Conservation (phyloP, 2,329 filamentous ascomycete genomes). For the Sporothrix brasiliensis region DNA sequence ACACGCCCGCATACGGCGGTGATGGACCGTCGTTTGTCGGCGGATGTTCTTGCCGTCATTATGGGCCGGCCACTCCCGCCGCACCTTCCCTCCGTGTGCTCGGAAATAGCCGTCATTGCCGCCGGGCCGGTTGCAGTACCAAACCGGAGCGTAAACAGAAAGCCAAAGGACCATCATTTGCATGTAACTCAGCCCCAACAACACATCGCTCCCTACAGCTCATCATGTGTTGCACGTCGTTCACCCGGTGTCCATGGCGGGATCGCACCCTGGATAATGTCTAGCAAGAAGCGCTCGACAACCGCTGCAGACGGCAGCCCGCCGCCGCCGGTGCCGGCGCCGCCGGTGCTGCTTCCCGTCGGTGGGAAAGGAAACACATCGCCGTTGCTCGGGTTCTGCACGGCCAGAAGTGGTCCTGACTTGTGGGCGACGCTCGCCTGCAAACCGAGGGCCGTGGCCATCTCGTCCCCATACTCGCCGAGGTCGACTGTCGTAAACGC, state of each 20-base stretch:
- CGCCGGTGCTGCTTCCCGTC: conserved; percentile 30
- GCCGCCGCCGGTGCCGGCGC: conserved; percentile 16
- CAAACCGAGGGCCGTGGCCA: conserved; percentile 46
- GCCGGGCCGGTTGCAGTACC: background rate
- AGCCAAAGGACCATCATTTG: background rate
- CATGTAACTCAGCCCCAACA: background rate
- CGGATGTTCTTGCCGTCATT: background rate
- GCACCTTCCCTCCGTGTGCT: background rate
- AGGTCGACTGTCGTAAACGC: conserved; percentile 53
- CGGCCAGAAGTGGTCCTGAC: conserved; percentile 41
- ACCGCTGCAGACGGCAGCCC: conserved; percentile 41
- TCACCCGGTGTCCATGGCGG: conserved; percentile 42
- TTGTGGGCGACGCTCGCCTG: conserved; percentile 26
- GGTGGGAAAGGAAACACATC: conserved; percentile 48
- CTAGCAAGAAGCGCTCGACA: conserved; percentile 50
- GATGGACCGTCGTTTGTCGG: background rate
- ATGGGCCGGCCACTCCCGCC: background rate
- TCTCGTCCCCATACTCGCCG: conserved; percentile 51
- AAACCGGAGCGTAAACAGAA: background rate
- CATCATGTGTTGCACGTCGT: conserved; percentile 6
- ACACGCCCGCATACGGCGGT: background rate
- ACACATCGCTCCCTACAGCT: conserved; percentile 19
- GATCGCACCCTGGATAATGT: conserved; percentile 50
- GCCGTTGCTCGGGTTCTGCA: conserved; percentile 51
- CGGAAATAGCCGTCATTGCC: conserved; percentile 13